Evolutionary conservation across 2,329 filamentous ascomycete species (phyloP), one percentile per base, ranked within the genome.

Genomic region (Polytolypa hystricis): DNA sequence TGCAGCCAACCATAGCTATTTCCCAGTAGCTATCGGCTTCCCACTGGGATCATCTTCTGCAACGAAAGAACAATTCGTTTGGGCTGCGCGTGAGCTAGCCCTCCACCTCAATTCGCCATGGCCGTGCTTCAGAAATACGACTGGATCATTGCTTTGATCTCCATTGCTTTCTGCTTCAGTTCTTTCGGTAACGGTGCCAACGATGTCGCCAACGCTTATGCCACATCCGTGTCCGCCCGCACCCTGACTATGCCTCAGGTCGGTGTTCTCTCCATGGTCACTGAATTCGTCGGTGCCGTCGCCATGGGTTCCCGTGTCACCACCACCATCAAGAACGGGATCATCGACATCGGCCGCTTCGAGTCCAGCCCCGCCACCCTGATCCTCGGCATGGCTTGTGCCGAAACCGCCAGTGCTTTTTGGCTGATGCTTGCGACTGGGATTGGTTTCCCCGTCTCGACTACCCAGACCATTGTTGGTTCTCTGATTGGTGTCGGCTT

Each of bases 121-220:
- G 35, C 43, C 8, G 46, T 39, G 29, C 44, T 48, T 28, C 38
- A 40, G 7, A 39, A 47, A 36, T 63, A 61, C 39, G 55, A 60
- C 37, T 63, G 58, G 58, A 61, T 63, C 35, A 50, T 63, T 20
- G 60, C 59, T 35, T 53, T 63, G 34, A 58, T 56, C 33, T 48
- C 51, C 15, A 59, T 62, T 35, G 55, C 56, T 17, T 60, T 60
- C 43, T 47, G 56, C 35, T 52, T 52, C 39, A 54, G 50, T 23
- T 45, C 56, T 21, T 58, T 57, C 35, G 53, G 53, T 44, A 62
- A 61, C 40, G 58, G 58, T 20, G 50, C 50, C 46, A 67, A 69
- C 52, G 68, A 71, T 67, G 67, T 71, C 41, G 67, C 69, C 53
- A 73, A 72, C 50, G 62, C 68, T 0, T 73, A 70, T 53, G 70